Conservation (phyloP, 2,329 filamentous ascomycete species). For the Alternaria metachromatica region DNA sequence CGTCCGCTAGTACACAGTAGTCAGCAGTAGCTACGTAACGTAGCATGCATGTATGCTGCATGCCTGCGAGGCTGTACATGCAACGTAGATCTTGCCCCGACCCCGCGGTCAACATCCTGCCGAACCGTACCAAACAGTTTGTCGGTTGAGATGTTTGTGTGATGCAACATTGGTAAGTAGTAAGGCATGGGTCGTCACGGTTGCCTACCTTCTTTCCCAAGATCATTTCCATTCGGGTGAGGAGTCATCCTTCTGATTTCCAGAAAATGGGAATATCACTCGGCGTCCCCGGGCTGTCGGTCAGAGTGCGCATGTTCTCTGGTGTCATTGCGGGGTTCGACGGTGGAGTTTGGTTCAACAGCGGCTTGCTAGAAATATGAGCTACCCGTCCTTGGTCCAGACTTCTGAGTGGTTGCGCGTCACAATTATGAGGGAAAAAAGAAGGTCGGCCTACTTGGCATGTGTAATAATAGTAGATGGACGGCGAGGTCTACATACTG, state of each 20-base stretch:
- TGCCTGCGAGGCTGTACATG: not conserved
- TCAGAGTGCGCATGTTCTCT: not conserved
- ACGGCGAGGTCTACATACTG: not conserved
- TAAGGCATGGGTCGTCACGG: not conserved
- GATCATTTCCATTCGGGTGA: no score
- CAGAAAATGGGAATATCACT: not conserved
- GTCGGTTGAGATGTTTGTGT: not conserved
- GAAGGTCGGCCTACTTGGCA: not conserved
- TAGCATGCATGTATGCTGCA: not conserved
- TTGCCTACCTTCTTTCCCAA: not conserved
- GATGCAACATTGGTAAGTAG: not conserved
- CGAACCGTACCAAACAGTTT: not conserved
- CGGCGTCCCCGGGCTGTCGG: not conserved
- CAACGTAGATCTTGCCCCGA: not conserved
- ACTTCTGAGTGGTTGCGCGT: not conserved
- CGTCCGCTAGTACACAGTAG: not conserved
- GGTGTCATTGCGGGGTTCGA: not conserved
- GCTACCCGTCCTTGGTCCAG: not conserved
- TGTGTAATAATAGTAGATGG: not conserved
- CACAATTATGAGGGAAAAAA: not conserved
- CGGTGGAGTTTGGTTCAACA: not conserved
- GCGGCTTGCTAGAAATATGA: not conserved
- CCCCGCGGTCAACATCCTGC: not conserved
- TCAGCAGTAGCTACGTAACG: not conserved
- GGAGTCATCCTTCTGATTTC: no score